Conservation (phyloP, 1,284 basidiomycete genomes). For the Puccinia horiana region DNA sequence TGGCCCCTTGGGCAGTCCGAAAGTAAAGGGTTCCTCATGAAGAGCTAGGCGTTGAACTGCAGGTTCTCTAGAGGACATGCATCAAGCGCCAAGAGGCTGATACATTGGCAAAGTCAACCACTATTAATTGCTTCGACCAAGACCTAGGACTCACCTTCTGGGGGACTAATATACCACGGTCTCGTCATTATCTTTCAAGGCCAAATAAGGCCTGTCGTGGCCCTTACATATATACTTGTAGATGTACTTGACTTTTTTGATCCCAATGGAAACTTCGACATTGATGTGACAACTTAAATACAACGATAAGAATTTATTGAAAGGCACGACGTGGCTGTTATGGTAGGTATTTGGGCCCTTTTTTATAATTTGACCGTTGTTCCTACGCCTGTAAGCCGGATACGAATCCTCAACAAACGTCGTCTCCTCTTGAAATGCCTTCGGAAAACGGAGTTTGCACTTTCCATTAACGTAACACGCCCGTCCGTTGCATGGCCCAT, state of each 20-base stretch:
- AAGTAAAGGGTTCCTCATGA: not conserved
- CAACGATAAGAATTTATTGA: conserved; percentile 2
- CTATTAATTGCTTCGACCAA: no score
- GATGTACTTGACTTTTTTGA: not conserved
- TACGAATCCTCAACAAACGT: not conserved
- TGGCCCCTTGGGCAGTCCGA: not conserved
- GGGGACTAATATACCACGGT: not conserved
- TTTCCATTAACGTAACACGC: no score
- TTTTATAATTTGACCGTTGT: not conserved
- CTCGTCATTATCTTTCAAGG: not conserved
- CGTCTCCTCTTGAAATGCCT: not conserved
- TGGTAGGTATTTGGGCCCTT: not conserved
- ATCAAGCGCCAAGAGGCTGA: not conserved
- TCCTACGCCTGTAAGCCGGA: not conserved
- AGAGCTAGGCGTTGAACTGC: not conserved
- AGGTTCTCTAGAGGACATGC: not conserved
- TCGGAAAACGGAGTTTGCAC: not conserved
- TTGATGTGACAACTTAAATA: conserved; percentile 18
- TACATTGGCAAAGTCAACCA: no score
- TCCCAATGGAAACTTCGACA: not conserved
- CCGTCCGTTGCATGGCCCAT: not conserved
- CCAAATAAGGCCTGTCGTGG: not conserved
- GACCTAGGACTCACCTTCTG: conserved; percentile 21
- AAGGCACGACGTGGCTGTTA: conserved; percentile 4
- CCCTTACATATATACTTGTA: conserved; percentile 38